Evolutionary conservation across 495 filamentous ascomycete genomes (phyloP), one percentile per base, ranked within the genome.

Genomic region (Penicillium waksmanii): DNA sequence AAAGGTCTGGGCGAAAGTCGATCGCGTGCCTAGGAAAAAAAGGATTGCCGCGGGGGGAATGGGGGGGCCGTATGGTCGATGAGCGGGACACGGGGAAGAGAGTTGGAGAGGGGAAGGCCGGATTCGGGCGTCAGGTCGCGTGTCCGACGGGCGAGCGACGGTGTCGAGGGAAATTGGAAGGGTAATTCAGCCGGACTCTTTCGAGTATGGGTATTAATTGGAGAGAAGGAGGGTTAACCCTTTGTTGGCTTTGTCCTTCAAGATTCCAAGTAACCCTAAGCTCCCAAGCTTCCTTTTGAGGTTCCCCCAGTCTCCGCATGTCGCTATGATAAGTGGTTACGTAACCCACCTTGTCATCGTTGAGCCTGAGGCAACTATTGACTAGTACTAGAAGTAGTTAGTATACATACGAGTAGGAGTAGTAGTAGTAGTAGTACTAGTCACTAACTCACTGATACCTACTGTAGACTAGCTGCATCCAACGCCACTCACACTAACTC

Each of bases 91-190:
- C 18, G 51, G 51, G 18, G 18, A 27, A 17, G 36, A 25, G 33
- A n/a, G 52, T 44, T 42, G 52, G 50, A 59, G 27, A 50, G 27
- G 47, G 53, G 23, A 47, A 18, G 59, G 54, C 59, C 54, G 59
- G 49, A 62, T 57, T 62, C 59, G 50, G 59, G 31, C 49, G 25
- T 46, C 47, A 19, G 38, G 57, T 57, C 53, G 59, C 48, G 54
- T 62, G 54, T 48, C 18, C 38, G 17, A 43, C 42, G 43, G 53
- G 38, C 34, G 18, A 36, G 42, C 17, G 17, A n/a, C 17, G 42
- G 42, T 44, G 42, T 12, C 8, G 17, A 17, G n/a, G 17, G 9
- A 18, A 44, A 18, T n/a, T 18, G 17, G 8, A 12, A 44, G 9
- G 42, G 9, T 17, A 17, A 17, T 19, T 44, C 15, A 44, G 15